Base-by-base conservation (phyloP, 1,284 basidiomycete species). In the Polyporus tsugae region DNA sequence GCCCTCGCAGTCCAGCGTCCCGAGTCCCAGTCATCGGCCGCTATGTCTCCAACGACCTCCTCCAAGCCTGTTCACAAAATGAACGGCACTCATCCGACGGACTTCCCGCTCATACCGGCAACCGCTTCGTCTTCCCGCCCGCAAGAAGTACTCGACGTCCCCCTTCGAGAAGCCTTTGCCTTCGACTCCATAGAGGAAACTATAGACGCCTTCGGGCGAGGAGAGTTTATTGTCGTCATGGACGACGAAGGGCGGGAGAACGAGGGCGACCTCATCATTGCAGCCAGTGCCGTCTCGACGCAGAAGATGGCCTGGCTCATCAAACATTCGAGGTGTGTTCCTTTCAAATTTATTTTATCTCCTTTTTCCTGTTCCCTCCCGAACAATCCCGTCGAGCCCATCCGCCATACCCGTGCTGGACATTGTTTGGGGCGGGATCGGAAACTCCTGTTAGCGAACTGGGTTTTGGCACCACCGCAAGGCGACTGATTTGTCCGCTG, bases 231-330 rank as follows among this genome's bases (percentile, higher is more conserved):
- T 62, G 92, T 98, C 2, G 96, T 98, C 19, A 96, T 98, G 91
- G 96, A 98, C 79, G 96, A 98, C 80, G 94, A 97, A 81, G 85
- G 86, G 72, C 85, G 97, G 71, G 96, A 98, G 83, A 98, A 98
- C 78, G 96, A 98, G 79, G 96, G 96, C 2, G 96, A 98, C 80
- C 82, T 98, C 69, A 95, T 98, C 77, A 91, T 95, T 76, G 89
- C 96, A 17, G 96, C 89, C 0, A 85, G 85, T 53, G 88, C 90
- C 68, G 90, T 94, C 73, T 96, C 96, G 25, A 95, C 95, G 0
- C 94, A 98, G 81, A 95, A 97, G 76, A 98, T 99, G 97, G 98
- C 98, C 1, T 99, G 96, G 95, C 95, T 99, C 87, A 96, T 99
- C 80, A 92, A 93, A 78, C 92, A 97, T 82, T 95, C 95, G 0